A percentile compares a stretch with the other conserved stretches of the same genome.
Evolutionary conservation across 2,329 filamentous ascomycete genomes (phyloP).

Genomic region (Xylaria polymorpha): DNA sequence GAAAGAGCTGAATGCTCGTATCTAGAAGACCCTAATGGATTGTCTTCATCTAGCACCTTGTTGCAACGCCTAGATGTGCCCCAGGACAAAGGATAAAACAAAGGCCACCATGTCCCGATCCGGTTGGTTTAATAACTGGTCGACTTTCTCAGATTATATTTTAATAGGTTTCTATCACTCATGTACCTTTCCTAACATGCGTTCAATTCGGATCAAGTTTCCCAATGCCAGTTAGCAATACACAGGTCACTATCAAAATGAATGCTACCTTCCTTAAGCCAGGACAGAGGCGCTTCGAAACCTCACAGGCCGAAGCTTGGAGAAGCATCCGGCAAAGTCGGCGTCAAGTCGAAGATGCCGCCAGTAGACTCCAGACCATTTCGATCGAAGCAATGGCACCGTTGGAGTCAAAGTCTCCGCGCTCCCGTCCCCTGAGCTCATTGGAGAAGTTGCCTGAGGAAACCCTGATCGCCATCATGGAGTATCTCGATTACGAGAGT

Average conservation of each 20-base stretch:
- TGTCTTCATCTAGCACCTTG: not conserved
- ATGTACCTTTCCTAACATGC: not conserved
- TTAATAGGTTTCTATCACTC: not conserved
- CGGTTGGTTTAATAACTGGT: not conserved
- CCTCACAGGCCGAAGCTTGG: constrained; percentile 16
- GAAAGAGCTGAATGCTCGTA: not conserved
- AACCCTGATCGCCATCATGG: constrained; percentile 37
- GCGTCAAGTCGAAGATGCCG: constrained; percentile 21
- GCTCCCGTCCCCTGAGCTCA: constrained; percentile 10
- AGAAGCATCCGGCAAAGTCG: constrained; percentile 18
- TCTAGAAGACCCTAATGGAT: not conserved
- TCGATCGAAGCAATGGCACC: not conserved
- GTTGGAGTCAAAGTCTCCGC: not conserved
- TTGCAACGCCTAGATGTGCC: not conserved
- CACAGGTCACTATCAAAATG: not conserved
- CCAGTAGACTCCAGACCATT: constrained; percentile 8
- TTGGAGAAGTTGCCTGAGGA: constrained; percentile 39
- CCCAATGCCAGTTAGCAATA: not conserved
- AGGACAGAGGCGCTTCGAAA: constrained; percentile 5
- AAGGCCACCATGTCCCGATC: constrained; percentile 6
- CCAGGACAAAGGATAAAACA: constrained; percentile 11
- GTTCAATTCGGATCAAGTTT: not conserved
- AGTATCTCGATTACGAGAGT: constrained; percentile 35
- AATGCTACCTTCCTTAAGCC: not conserved
- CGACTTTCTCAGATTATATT: not conserved